Conservation (phyloP, 164 flowering plant species). For the Stephania yunnanensis region DNA sequence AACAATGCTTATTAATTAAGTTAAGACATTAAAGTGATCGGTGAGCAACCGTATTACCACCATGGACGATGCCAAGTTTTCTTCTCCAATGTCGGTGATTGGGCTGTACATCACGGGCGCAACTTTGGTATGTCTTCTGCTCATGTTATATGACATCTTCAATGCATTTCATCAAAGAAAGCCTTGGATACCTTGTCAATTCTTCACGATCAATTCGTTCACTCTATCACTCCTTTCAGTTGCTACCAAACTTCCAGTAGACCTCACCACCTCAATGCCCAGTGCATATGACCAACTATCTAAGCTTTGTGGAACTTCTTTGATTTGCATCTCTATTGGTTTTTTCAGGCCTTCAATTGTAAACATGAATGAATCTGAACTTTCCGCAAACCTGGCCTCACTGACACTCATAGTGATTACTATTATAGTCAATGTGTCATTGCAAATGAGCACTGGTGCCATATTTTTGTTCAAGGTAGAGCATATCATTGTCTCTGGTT, state of each 20-base stretch:
- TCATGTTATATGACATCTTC: background rate
- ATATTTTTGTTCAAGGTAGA: constrained; percentile 2
- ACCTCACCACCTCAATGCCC: constrained; percentile 14
- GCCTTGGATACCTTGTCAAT: constrained; percentile 11
- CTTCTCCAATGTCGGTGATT: too few relatives aligned
- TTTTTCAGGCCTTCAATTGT: background rate
- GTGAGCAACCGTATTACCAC: too few relatives aligned
- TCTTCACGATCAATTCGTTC: constrained; percentile 5
- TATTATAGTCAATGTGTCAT: background rate
- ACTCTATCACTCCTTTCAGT: constrained; percentile 3
- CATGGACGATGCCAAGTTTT: too few relatives aligned
- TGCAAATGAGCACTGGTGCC: background rate
- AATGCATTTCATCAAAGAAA: background rate
- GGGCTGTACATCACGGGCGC: too few relatives aligned
- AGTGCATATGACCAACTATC: constrained; percentile 4
- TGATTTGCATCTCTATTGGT: background rate
- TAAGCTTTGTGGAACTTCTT: constrained; percentile 8
- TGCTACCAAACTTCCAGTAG: constrained; percentile 8
- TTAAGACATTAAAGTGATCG: too few relatives aligned
- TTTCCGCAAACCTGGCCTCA: constrained; percentile 1
- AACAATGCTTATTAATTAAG: too few relatives aligned
- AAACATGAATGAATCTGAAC: background rate
- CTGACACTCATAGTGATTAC: background rate
- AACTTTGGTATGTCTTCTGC: too few relatives aligned
- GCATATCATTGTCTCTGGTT: background rate